Base-by-base conservation (phyloP, 306 rosid genomes). In the Hippophae tibetana region DNA sequence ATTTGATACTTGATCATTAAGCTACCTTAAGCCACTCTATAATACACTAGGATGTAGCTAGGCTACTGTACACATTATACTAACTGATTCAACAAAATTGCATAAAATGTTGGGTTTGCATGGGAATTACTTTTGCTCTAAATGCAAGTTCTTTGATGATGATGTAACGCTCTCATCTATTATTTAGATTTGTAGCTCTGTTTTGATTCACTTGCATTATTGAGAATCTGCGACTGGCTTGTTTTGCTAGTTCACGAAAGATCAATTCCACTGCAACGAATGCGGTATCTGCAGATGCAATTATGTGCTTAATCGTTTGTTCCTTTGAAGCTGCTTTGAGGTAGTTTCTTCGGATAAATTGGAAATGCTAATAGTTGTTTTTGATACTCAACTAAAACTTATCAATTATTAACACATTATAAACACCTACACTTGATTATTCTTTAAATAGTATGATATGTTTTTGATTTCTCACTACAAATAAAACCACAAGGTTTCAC, bases 261-360 rank as follows among this genome's bases (percentile, higher is more conserved):
- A 73, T 11, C 96, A 80, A 52, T 85, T 78, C 81, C 96, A 88
- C 69, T 88, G 94, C 47, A 64, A 81, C 61, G 84, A 75, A 74
- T 88, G 96, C 69, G 96, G 90, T 9, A 88, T 88, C 66, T 88
- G 96, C 96, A 80, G 95, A 95, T 89, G 59, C 71, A 70, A 43
- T 56, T 54, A 66, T 71, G 42, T 7, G 12, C 49, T 14, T 5
- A 18, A 18, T 18, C 18, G 18, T 0, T 18, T 18, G 18, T 18
- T 18, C 0, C n/a, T n/a, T n/a, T n/a, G n/a, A n/a, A n/a, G n/a
- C n/a, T 89, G 97, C 72, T 78, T 84, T 67, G 97, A 89, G 90
- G 95, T 80, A 78, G 68, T 9, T 23, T 42, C 25, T 23, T 40
- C 42, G 51, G 11, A 12, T 12, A 2, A 38, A 31, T 23, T 47